Evolutionary conservation across 306 rosid species (phyloP), one percentile per base, ranked within the genome.

Genomic region (Prunus padus): DNA sequence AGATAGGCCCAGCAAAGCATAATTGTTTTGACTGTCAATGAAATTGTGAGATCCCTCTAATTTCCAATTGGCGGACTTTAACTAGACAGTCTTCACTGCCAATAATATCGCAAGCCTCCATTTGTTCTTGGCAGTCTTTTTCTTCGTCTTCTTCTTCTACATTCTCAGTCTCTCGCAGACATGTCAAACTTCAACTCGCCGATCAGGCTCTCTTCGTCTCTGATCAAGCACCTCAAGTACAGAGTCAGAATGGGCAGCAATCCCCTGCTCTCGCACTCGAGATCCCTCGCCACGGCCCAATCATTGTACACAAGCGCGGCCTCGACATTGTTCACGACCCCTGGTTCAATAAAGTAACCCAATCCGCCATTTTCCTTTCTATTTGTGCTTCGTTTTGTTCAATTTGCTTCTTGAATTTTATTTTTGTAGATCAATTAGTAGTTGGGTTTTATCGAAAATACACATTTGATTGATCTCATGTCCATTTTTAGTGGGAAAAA

Each of bases 251-350:
- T 4, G 54, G 74, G 47, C 65, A 45, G 76, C 55, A 72, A 40
- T 83, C 87, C 88, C 18, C 67, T 71, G 55, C 44, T 50, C 47
- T 22, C 76, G 54, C 83, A 57, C 22, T 50, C 87, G 3, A 83
- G 98, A 91, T 88, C 92, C 44, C 88, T 89, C 86, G 81, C 98
- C 56, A 88, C 98, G 0, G 98, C 9, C 99, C 99, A 0, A 22
- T 93, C 78, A 89, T 96, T 44, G 88, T 96, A 28, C 96, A 92
- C 77, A 96, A 96, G 80, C 99, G 97, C 67, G 90, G 99, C 80
- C 88, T 92, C 56, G 99, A 96, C 71, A 96, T 96, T 75, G 98
- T 96, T 49, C 99, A 96, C 28, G 99, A 96, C 72, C 98, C 99
- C 62, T 96, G 97, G 99, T 96, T 96, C 88, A 96, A 96, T 54